A percentile compares a stretch with the other conserved stretches of the same genome.
Evolutionary conservation across 2,329 filamentous ascomycete species (phyloP).

Genomic region (Ophiosphaerella herpotricha): DNA sequence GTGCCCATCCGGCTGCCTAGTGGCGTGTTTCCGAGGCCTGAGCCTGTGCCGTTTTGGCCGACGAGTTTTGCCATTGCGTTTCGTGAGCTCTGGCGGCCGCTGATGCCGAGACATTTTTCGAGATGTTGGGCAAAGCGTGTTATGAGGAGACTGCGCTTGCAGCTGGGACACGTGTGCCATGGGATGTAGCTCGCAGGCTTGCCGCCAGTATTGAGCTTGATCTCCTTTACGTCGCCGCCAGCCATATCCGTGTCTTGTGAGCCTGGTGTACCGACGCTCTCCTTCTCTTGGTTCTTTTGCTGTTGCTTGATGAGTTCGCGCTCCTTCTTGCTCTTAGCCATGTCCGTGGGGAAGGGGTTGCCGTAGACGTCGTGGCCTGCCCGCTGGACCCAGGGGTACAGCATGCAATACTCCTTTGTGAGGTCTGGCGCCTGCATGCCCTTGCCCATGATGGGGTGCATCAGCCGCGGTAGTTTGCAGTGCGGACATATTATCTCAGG

Average conservation of each 20-base stretch:
- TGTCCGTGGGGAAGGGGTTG: constrained; percentile 76
- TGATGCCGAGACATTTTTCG: constrained; percentile 64
- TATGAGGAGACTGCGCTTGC: constrained; percentile 65
- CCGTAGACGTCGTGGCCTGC: constrained; percentile 80
- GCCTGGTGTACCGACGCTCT: constrained; percentile 52
- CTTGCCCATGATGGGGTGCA: constrained; percentile 73
- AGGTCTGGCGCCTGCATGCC: constrained; percentile 68
- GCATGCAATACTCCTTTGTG: constrained; percentile 72
- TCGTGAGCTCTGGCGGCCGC: constrained; percentile 56
- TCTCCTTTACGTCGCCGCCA: constrained; percentile 45
- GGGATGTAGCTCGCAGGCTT: constrained; percentile 54
- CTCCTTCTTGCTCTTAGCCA: constrained; percentile 77
- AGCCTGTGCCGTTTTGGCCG: constrained; percentile 45
- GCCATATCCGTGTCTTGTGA: constrained; percentile 50
- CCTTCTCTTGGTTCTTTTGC: constrained; percentile 49
- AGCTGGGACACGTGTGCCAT: constrained; percentile 63
- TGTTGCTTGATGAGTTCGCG: constrained; percentile 59
- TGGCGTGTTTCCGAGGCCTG: constrained; percentile 49
- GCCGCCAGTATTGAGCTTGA: constrained; percentile 55
- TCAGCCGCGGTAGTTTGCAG: constrained; percentile 74
- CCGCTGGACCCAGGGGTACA: constrained; percentile 76
- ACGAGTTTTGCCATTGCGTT: constrained; percentile 55
- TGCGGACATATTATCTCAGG: constrained; percentile 73
- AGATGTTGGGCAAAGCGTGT: constrained; percentile 65
- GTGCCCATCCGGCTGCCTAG: constrained; percentile 50